A percentile compares a stretch with the other conserved stretches of the same genome.
phyloP scores from a whole-genome alignment of 257 asterid genomes.

The Solanum medicagineum region DNA sequence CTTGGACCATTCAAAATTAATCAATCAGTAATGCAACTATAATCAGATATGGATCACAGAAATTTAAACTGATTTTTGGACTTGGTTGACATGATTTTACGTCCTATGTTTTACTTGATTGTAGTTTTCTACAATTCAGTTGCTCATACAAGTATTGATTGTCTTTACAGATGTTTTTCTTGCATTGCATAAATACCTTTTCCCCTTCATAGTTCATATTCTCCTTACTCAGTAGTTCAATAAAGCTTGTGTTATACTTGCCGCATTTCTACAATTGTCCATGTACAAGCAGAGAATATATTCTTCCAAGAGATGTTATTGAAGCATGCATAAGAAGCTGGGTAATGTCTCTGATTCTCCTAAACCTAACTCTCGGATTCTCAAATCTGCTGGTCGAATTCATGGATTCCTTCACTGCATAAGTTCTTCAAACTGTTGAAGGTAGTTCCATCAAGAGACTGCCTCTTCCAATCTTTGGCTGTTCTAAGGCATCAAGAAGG shows the following conservation, averaged over 20 bases:
- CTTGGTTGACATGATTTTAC: background rate
- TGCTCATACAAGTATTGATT: background rate
- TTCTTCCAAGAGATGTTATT: background rate
- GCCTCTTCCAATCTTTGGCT: constrained; percentile 19
- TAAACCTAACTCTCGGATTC: background rate
- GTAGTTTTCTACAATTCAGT: background rate
- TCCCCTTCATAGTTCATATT: background rate
- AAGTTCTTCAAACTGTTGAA: constrained; percentile 32
- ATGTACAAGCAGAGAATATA: background rate
- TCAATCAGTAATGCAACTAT: background rate
- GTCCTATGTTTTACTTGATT: background rate
- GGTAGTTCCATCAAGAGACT: constrained; percentile 12
- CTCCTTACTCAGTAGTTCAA: background rate
- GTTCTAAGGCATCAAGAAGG: constrained; percentile 20
- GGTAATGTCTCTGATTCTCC: background rate
- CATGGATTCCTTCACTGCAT: background rate
- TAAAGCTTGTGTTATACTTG: background rate
- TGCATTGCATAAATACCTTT: background rate
- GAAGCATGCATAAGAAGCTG: background rate
- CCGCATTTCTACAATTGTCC: background rate
- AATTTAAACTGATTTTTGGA: background rate
- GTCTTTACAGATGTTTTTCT: background rate
- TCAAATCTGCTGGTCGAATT: background rate
- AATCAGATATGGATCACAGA: background rate
- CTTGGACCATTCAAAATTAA: background rate